phyloP scores from a whole-genome alignment of 306 rosid species.

The Spatholobus suberectus region DNA sequence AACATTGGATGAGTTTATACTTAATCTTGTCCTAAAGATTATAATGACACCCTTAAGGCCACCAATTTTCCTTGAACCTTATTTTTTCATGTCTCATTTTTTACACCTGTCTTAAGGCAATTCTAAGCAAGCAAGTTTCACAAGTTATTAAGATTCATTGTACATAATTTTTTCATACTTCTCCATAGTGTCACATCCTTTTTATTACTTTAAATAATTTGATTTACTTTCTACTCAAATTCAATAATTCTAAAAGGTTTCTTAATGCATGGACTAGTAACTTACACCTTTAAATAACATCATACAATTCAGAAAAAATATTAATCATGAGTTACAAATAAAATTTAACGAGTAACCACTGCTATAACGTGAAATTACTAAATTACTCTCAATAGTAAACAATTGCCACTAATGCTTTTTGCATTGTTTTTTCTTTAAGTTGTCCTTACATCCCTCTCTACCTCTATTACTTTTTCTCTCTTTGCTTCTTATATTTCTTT shows the following conservation, averaged over 20 bases:
- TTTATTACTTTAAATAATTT: not conserved
- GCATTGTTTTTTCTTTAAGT: not conserved
- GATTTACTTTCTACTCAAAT: not conserved
- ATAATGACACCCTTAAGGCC: slow-evolving; percentile 23
- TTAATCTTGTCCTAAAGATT: not conserved
- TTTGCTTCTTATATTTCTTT: not conserved
- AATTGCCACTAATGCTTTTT: not conserved
- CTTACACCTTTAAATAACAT: not conserved
- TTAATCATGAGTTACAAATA: not conserved
- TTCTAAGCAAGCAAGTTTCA: not conserved
- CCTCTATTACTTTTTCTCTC: not conserved
- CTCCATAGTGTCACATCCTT: not conserved
- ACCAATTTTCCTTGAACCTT: not conserved
- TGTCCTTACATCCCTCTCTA: not conserved
- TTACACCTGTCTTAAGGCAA: not conserved
- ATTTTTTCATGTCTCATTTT: not conserved
- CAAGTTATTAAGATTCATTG: not conserved
- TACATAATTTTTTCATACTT: not conserved
- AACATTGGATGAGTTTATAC: slow-evolving; percentile 12
- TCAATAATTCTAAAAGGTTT: not conserved
- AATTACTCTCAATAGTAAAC: not conserved
- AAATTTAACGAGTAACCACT: not conserved
- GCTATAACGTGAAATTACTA: not conserved
- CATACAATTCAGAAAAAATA: no score
- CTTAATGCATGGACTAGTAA: not conserved